A percentile compares a stretch with the other conserved stretches of the same genome.
These are phyloP conservation scores for Schizonepeta tenuifolia DNA, from an alignment of 257 asterid genomes.

Conservation along the genomic window DNA sequence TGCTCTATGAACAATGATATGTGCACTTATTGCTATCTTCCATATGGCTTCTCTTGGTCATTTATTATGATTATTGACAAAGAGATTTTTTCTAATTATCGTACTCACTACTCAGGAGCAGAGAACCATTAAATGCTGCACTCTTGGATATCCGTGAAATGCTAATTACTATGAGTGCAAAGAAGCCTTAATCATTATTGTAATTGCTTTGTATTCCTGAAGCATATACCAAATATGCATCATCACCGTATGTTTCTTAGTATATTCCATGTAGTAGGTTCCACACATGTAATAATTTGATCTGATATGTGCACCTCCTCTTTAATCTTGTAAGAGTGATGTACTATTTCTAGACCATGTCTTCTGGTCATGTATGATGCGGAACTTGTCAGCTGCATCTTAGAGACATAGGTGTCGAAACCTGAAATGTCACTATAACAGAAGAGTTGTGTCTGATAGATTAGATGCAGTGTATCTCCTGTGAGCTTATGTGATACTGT, in stretches of 20 bases:
- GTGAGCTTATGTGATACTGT: conserved; percentile 28
- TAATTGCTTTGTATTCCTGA: conserved; percentile 46
- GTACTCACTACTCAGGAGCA: conserved; percentile 80
- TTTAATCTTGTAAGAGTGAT: conserved; percentile 38
- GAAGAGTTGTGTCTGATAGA: conserved; percentile 30
- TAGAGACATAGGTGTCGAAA: background rate
- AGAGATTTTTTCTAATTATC: conserved; percentile 41
- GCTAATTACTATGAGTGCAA: conserved; percentile 50
- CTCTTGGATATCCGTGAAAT: conserved; percentile 54
- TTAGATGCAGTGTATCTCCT: conserved; percentile 33
- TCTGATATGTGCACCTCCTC: conserved; percentile 25
- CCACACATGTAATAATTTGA: conserved; percentile 26
- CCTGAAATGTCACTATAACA: conserved; percentile 26
- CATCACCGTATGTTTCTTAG: conserved; percentile 2
- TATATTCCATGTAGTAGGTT: conserved; percentile 27
- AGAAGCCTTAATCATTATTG: conserved; percentile 54
- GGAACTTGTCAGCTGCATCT: conserved; percentile 26
- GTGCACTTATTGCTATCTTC: background rate
- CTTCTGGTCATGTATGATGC: conserved; percentile 28
- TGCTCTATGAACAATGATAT: conserved; percentile 13
- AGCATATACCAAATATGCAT: conserved; percentile 33
- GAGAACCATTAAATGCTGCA: conserved; percentile 63
- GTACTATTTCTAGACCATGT: conserved; percentile 38
- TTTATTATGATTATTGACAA: conserved; percentile 44
- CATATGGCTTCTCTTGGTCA: conserved; percentile 30